These are phyloP conservation scores for Aureobasidium pullulans DNA, from an alignment of 2,329 filamentous ascomycete genomes.

Conservation along the genomic window DNA sequence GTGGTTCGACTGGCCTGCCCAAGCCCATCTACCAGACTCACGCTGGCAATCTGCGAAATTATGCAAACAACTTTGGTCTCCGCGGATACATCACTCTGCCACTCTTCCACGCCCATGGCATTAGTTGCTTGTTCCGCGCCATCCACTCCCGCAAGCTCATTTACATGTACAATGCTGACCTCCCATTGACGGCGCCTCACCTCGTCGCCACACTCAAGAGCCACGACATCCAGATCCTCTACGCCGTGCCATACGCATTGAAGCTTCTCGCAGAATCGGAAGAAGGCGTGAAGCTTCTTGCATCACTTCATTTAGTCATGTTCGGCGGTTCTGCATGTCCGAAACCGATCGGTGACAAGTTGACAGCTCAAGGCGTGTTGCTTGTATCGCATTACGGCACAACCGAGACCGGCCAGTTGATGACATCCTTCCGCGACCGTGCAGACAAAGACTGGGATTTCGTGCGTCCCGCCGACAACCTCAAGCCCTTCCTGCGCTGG, in stretches of 20 bases:
- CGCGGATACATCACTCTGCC: constrained; percentile 48
- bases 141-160: constrained; percentile 43
- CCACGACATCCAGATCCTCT: constrained; percentile 43
- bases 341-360: constrained; percentile 21
- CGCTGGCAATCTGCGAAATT: constrained; percentile 39
- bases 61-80: constrained; percentile 35
- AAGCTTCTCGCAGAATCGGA: constrained; percentile 53
- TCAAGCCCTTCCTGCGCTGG: constrained; percentile 35
- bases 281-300: constrained; percentile 31
- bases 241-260: constrained; percentile 54
- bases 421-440: constrained; percentile 46
- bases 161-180: constrained; percentile 44
- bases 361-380: constrained; percentile 18
- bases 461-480: constrained; percentile 36
- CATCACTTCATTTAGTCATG: constrained; percentile 19
- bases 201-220: constrained; percentile 18
- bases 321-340: constrained; percentile 22
- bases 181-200: constrained; percentile 42
- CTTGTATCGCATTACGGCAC: constrained; percentile 27
- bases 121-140: constrained; percentile 46
- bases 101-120: constrained; percentile 50
- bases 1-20: constrained; percentile 52
- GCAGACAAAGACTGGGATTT: constrained; percentile 54
- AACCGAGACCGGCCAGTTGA: constrained; percentile 53
- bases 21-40: constrained; percentile 55